Base-by-base conservation (phyloP, 805 yeast species). In the Candida rishiriensis region DNA sequence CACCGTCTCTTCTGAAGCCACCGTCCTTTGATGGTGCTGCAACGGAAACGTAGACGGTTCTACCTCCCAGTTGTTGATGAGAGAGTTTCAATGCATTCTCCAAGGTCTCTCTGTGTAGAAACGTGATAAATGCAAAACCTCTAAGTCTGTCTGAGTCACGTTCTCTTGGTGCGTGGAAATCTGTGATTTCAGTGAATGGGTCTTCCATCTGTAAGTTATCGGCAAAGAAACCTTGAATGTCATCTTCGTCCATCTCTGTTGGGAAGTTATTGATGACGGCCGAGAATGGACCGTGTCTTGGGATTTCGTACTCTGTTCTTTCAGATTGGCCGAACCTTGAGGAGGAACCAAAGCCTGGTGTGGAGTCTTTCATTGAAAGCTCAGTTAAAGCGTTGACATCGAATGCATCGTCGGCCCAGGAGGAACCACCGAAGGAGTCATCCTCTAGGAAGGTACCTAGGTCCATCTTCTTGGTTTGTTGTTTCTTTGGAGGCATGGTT, bases 221-320 rank as follows among this genome's bases (percentile, higher is more conserved):
- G 55, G 77, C 82, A 46, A 85, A 75, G 72, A 83, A 85, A 21
- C 75, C 76, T 41, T 64, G 69, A 46, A 85, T 71, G 8, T 72
- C 77, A 32, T 72, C 79, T 65, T 91, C 97, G 38, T 72, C 65
- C 37, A 79, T 76, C 47, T 86, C 95, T 46, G 85, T 90, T 48
- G 96, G 88, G 60, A 93, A 78, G 69, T 90, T 89, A 61, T 79
- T 79, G 53, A 91, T 75, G 63, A 88, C 80, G n/a, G 96, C 97
- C 58, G 86, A 84, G 75, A 68, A 93, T 43, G 99, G 99, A 15
- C 97, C 89, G 41, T 70, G 75, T 56, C 88, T 91, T 38, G 99
- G 99, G 48, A 93, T 75, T 36, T 96, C 96, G 55, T 70, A 85
- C 61, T 84, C 90, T 32, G 71, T 73, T 66, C 87, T 77, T 50